These are phyloP conservation scores for Serendipita sp. DNA, from an alignment of 768 basidiomycete genomes.

Conservation along the genomic window DNA sequence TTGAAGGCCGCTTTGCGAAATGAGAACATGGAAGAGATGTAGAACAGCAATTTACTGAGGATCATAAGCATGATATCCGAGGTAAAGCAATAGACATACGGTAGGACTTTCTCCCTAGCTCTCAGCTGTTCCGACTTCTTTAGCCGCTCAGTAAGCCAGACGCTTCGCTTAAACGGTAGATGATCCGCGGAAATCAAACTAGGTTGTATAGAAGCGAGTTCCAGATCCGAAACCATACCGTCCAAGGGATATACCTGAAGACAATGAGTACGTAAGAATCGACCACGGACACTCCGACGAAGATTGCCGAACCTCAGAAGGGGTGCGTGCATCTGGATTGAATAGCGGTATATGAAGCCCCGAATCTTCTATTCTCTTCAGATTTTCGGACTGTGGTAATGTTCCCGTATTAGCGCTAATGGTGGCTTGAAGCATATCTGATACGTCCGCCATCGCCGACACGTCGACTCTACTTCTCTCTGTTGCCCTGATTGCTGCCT, in stretches of 20 bases:
- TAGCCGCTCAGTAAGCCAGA: conserved; percentile 61
- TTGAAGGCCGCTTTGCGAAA: conserved; percentile 37
- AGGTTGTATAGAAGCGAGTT: conserved; percentile 58
- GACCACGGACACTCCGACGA: background rate
- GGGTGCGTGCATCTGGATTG: conserved; percentile 45
- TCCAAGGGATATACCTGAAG: conserved; percentile 45
- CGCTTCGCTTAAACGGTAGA: conserved; percentile 45
- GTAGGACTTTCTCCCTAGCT: background rate
- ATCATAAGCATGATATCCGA: too few relatives aligned
- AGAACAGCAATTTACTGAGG: conserved; percentile 55
- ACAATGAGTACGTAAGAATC: background rate
- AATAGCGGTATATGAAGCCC: conserved; percentile 65
- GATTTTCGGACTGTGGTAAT: conserved; percentile 60
- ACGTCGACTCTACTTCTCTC: conserved; percentile 87
- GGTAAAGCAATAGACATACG: too few relatives aligned
- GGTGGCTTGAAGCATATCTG: conserved; percentile 63
- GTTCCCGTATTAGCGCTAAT: conserved; percentile 60
- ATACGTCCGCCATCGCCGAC: conserved; percentile 71
- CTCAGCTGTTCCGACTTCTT: conserved; percentile 13
- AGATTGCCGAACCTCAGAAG: conserved; percentile 33
- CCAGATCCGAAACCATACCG: conserved; percentile 62
- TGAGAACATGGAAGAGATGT: conserved; percentile 67
- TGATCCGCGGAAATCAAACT: conserved; percentile 38
- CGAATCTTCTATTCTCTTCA: conserved; percentile 44
- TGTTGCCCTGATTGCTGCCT: conserved; percentile 63